Evolutionary conservation across 192 early-diverging fungal species (phyloP), one percentile per base, ranked within the genome.

Genomic region (Coemansia sp.): DNA sequence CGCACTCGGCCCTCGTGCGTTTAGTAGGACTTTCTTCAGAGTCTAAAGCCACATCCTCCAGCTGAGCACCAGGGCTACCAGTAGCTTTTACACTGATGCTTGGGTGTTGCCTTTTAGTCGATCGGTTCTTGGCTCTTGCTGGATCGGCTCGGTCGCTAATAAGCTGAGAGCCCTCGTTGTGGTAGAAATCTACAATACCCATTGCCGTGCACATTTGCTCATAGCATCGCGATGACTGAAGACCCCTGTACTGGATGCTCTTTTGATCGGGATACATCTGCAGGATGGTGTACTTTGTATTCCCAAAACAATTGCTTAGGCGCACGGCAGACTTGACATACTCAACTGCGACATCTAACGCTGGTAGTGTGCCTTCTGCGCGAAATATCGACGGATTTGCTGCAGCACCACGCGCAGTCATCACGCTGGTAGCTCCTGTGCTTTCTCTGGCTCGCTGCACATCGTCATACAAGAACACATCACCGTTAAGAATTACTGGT

Each of bases 401-500:
- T 58, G 89, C 80, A 6, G 96, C 94, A 6, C 88, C 94, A 19
- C 97, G 87, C 10, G 97, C 96, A 64, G 94, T 80, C 97, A 99
- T 99, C 50, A 93, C 91, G 52, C 80, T 82, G 2, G 88, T 88
- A 0, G 82, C 81, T 19, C 87, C 84, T 5, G 89, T 85, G 0
- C 81, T 56, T n/a, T 87, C 79, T 58, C 84, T 87, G 7, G 91
- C 78, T 59, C 75, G 76, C 25, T 79, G 66, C 54, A 92, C 78
- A 66, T 96, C 90, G 2, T 71, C 76, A 32, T 82, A 84, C 30
- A 83, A 66, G 56, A 83, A 91, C 6, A 97, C 73, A 77, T 98
- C 96, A 9, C 96, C 96, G 76, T 98, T 98, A 0, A 92, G 92
- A 60, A 97, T 92, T 31, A 98, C 83, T 11, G 92, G 92, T 31